phyloP scores from a whole-genome alignment of 108 stramenopile species.

The Nannochloropsis granulata region DNA sequence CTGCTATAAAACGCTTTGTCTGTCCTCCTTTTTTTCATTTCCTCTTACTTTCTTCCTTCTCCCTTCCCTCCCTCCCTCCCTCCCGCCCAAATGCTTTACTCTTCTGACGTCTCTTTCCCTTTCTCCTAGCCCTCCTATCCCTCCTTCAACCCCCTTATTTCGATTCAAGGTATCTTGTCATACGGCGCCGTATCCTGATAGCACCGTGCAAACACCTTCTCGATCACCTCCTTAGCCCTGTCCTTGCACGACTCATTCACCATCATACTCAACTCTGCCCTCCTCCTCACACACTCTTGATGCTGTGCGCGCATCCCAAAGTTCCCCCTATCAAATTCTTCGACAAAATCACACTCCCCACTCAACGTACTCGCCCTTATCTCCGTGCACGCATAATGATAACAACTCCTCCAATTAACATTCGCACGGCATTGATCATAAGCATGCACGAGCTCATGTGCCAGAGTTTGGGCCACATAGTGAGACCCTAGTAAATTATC shows the following conservation, averaged over 20 bases:
- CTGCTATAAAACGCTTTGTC: too few relatives aligned
- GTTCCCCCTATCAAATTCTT: conserved; percentile 22
- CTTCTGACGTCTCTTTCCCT: not conserved
- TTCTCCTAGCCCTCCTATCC: not conserved
- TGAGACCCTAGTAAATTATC: conserved; percentile 15
- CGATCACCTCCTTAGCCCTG: conserved; percentile 11
- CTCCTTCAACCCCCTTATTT: too few relatives aligned
- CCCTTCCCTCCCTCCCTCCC: too few relatives aligned
- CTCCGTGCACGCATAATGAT: conserved; percentile 29
- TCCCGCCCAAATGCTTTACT: too few relatives aligned
- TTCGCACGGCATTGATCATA: conserved; percentile 35
- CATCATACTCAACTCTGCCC: conserved; percentile 16
- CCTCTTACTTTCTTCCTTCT: too few relatives aligned
- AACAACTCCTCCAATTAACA: conserved; percentile 22
- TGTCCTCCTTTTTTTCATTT: too few relatives aligned
- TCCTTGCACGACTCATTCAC: not conserved
- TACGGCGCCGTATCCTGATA: conserved; percentile 27
- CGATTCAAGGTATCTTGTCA: conserved; percentile 12
- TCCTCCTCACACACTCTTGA: conserved; percentile 21
- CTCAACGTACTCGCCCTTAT: conserved; percentile 24
- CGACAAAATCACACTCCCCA: conserved; percentile 26
- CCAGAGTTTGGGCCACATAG: conserved; percentile 24
- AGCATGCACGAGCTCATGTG: conserved; percentile 36
- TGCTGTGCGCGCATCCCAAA: conserved; percentile 19
- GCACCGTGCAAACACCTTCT: conserved; percentile 11